Conservation (phyloP, 352 stramenopile species). For the Aphanomyces astaci region DNA sequence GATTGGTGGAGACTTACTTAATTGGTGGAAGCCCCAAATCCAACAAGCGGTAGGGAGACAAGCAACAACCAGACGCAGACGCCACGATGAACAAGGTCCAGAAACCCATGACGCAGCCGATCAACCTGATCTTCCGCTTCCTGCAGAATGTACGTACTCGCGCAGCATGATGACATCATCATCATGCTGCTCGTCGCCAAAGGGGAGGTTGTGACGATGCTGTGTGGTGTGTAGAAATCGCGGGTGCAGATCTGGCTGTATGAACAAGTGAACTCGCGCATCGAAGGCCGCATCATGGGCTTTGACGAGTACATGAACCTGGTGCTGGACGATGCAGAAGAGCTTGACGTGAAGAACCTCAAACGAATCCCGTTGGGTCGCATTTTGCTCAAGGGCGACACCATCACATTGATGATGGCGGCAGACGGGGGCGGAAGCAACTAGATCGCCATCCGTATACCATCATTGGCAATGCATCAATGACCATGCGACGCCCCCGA, state of each 20-base stretch:
- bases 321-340: conserved; percentile 96
- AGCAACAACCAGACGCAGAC: conserved; percentile 18
- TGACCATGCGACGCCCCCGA: not conserved
- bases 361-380: conserved; percentile 91
- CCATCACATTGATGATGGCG: conserved; percentile 97
- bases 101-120: conserved; percentile 99
- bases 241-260: conserved; percentile 99
- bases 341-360: conserved; percentile 93
- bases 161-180: not conserved
- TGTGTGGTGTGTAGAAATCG: conserved; percentile 70
- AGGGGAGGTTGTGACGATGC: too few relatives aligned
- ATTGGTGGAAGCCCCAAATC: conserved; percentile 2
- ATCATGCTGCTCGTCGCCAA: not conserved
- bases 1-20: not conserved
- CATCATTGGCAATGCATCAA: not conserved
- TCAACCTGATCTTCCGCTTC: conserved; percentile 99
- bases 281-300: conserved; percentile 98
- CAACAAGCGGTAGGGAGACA: conserved; percentile 2
- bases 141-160: conserved; percentile 87
- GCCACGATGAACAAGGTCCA: conserved; percentile 90
- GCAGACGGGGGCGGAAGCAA: conserved; percentile 45
- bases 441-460: not conserved
- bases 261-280: conserved; percentile 96
- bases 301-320: conserved; percentile 99
- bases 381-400: conserved; percentile 99